Conservation (phyloP, 1,284 basidiomycete genomes). For the Puccinia hordei region DNA sequence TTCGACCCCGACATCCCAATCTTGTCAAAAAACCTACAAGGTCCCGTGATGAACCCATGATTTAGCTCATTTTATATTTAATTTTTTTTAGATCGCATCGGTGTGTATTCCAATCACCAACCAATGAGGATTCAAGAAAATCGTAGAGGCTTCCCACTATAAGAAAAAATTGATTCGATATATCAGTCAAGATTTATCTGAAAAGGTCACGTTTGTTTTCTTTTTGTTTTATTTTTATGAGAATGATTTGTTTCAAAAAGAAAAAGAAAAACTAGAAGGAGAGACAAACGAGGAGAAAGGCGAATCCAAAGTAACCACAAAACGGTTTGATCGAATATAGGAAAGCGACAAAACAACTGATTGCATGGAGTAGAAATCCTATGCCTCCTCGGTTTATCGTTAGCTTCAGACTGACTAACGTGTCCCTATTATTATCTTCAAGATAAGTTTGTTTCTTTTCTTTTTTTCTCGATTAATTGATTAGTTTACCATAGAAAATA, state of each 20-base stretch:
- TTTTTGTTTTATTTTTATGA: background rate
- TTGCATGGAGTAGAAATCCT: constrained; percentile 48
- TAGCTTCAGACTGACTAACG: constrained; percentile 36
- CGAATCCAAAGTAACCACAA: constrained; percentile 48
- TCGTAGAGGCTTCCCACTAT: constrained; percentile 50
- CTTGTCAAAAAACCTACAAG: constrained; percentile 49
- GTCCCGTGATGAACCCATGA: background rate
- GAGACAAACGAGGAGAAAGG: constrained; percentile 38
- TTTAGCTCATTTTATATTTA: no score
- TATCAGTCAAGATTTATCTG: background rate
- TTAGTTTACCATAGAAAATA: constrained; percentile 46
- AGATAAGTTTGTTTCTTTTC: background rate
- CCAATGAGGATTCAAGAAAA: constrained; percentile 51
- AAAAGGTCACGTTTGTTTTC: background rate
- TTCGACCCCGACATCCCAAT: constrained; percentile 47
- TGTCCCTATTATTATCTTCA: constrained; percentile 19
- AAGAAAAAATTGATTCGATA: background rate
- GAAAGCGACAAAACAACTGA: constrained; percentile 48
- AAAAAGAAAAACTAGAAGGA: background rate
- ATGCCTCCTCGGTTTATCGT: constrained; percentile 23
- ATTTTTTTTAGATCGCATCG: no score
- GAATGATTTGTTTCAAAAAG: background rate
- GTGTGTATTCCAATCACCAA: constrained; percentile 1
- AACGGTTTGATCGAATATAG: constrained; percentile 48
- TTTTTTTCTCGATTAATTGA: background rate